Evolutionary conservation across 1,284 basidiomycete species (phyloP).

Genomic region (Malassezia nana): DNA sequence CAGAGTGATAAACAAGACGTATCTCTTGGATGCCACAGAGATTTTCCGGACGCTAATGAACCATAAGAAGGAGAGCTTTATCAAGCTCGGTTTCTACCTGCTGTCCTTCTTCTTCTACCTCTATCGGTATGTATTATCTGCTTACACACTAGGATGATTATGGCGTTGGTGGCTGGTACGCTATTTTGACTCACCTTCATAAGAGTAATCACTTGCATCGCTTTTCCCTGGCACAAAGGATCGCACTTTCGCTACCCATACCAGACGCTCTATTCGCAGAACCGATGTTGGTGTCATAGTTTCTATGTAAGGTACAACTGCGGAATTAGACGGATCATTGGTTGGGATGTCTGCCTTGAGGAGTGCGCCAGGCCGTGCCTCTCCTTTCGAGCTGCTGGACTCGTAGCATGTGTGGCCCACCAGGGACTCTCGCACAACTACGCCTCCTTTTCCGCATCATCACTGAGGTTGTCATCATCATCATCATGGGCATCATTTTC

Average conservation of each 20-base stretch:
- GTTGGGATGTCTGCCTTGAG: neutral
- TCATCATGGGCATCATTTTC: conserved; percentile 11
- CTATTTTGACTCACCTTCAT: neutral
- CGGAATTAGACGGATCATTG: neutral
- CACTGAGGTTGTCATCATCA: conserved; percentile 14
- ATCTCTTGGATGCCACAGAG: conserved; percentile 98
- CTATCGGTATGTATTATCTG: conserved; percentile 26
- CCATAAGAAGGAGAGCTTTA: conserved; percentile 84
- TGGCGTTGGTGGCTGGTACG: conserved; percentile 28
- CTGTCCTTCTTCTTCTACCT: conserved; percentile 48
- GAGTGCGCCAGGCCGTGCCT: neutral
- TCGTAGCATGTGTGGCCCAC: neutral
- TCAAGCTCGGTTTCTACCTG: conserved; percentile 46
- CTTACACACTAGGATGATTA: conserved; percentile 23
- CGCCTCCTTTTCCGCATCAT: conserved; percentile 12
- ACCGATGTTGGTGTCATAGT: neutral
- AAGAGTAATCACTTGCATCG: neutral
- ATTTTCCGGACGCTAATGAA: conserved; percentile 88
- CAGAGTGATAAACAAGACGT: conserved; percentile 84
- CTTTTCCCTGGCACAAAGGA: no score
- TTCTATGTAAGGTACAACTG: conserved; percentile 1
- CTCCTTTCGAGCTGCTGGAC: neutral
- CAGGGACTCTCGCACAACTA: neutral
- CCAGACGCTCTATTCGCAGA: neutral
- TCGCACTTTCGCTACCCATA: no score